Conservation (phyloP, 129 eudicot species). For the Flaveria robusta region DNA sequence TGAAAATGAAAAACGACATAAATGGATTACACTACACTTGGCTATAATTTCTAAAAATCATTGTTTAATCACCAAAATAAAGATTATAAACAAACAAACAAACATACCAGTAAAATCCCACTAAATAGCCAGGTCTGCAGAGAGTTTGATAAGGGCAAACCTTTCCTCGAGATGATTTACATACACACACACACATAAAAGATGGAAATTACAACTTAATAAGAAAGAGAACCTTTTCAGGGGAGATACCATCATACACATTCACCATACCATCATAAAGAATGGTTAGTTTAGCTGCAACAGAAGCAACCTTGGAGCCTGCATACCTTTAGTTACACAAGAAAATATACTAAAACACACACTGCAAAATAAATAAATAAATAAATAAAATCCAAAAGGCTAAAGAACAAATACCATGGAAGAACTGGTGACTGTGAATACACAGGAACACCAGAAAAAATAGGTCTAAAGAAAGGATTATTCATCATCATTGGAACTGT, state of each 20-base stretch:
- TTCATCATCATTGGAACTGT: conserved; percentile 35
- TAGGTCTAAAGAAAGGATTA: conserved; percentile 39
- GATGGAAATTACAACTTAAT: background rate
- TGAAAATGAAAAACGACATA: background rate
- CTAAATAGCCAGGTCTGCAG: too few species aligned
- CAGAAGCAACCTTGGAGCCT: conserved; percentile 36
- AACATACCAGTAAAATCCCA: too few species aligned
- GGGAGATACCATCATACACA: conserved; percentile 67
- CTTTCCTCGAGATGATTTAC: background rate
- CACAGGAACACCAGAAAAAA: conserved; percentile 40
- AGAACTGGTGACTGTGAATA: conserved; percentile 44
- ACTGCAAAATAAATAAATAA: background rate
- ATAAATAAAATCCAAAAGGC: conserved; percentile 15
- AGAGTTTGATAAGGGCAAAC: too few species aligned
- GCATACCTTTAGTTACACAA: conserved; percentile 37
- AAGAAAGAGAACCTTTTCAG: conserved; percentile 54
- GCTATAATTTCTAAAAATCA: background rate
- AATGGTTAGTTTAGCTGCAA: conserved; percentile 68
- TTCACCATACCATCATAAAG: conserved; percentile 70
- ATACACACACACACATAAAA: background rate
- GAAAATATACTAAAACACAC: background rate
- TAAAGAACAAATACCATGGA: conserved; percentile 38
- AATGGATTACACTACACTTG: background rate
- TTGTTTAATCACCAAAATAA: background rate
- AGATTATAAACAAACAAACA: too few species aligned